Evolutionary conservation across 768 basidiomycete genomes (phyloP), one percentile per base, ranked within the genome.

Genomic region (Hypholoma fasciculare): DNA sequence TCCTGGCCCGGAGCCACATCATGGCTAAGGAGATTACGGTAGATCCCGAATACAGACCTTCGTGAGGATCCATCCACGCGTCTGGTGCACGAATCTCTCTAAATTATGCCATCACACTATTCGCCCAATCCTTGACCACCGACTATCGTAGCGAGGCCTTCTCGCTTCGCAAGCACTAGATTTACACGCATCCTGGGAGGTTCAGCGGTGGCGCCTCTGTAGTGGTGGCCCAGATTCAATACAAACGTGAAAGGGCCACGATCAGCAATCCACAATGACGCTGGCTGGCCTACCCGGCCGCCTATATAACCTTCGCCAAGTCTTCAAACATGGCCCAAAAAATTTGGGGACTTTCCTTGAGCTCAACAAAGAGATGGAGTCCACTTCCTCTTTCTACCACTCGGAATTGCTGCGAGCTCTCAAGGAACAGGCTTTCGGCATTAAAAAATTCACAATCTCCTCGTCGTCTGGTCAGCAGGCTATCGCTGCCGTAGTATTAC

Each of bases 401-500:
- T 67, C 74, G 55, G 88, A 90, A 67, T 75, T 90, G 17, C 71
- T 71, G 19, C 73, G 76, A 20, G 81, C 84, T 23, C 76, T 90
- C 37, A 69, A 70, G 34, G 88, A 89, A 63, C 84, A 89, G 59
- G 71, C 78, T 4, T 86, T 83, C 62, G 83, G 82, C 16, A 77
- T 89, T 58, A 64, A 73, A 40, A 70, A 73, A 59, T 88, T 78
- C 63, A 72, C 75, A 3, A 64, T 86, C 49, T 63, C 67, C 19
- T 65, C 71, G 47, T 67, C 75, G 0, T 75, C 78, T 2, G 61
- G 74, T 1, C 72, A 79, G 52, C 78, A 83, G 62, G 84, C 87
- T 13, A 72, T 71, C 11, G 86, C 86, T 5, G 71, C 72, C 20
- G 78, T 89, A 44, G 80, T 77, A 4, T 70, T 86, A 3, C 72